These are phyloP conservation scores for Mortierella sp. DNA, from an alignment of 371 early-diverging fungal species.

Conservation along the genomic window DNA sequence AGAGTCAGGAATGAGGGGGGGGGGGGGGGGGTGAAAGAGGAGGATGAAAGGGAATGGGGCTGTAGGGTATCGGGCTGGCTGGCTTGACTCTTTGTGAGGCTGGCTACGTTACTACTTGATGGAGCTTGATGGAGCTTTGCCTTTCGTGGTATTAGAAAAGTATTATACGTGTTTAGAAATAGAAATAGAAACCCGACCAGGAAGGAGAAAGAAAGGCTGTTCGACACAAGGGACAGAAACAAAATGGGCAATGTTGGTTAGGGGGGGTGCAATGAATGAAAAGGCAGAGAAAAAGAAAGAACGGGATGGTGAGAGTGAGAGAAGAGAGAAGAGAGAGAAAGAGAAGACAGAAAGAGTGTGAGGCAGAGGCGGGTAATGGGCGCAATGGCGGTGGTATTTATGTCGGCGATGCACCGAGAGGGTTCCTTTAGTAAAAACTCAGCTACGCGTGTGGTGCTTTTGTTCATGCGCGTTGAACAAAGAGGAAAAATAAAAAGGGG, in stretches of 20 bases:
- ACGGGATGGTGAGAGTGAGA: neutral
- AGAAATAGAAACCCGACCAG: neutral
- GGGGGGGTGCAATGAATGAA: neutral
- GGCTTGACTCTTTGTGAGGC: neutral
- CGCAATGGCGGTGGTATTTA: conserved; percentile 13
- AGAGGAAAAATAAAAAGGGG: neutral
- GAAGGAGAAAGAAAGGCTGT: no score
- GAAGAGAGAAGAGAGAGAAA: neutral
- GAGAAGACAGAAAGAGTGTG: neutral
- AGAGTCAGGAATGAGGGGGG: neutral
- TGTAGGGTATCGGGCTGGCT: neutral
- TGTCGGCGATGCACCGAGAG: conserved; percentile 4
- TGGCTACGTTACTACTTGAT: neutral
- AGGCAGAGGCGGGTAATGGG: neutral
- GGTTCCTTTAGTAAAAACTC: neutral
- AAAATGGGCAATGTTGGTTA: neutral
- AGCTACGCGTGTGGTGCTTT: neutral
- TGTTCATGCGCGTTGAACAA: neutral
- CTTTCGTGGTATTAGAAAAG: neutral
- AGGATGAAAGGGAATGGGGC: neutral
- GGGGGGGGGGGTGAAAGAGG: neutral
- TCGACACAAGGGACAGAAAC: neutral
- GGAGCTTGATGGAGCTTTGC: neutral
- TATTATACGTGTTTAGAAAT: neutral
- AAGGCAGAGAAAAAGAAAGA: neutral